Conservation (phyloP, 305 asterid genomes). For the Fraxinus albicans region DNA sequence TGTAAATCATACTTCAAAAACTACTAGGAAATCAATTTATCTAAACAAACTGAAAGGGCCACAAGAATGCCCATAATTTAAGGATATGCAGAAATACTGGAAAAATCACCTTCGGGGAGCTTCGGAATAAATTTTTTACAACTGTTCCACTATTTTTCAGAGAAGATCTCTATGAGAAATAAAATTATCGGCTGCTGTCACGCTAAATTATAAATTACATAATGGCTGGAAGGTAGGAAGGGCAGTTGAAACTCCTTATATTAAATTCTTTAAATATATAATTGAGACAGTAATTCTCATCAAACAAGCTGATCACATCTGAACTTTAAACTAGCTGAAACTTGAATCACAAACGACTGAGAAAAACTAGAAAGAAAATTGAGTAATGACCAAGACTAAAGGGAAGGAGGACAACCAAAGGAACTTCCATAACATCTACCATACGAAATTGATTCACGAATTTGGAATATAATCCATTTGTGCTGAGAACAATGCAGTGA, state of each 20-base stretch:
- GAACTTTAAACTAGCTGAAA: neutral
- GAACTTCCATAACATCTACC: neutral
- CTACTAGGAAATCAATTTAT: neutral
- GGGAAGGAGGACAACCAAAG: neutral
- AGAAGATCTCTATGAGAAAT: neutral
- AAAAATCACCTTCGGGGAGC: neutral
- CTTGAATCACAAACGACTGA: neutral
- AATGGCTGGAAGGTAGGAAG: neutral
- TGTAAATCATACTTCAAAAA: neutral
- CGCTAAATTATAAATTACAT: neutral
- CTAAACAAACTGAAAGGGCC: neutral
- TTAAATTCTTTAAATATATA: neutral
- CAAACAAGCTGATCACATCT: neutral
- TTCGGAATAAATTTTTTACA: neutral
- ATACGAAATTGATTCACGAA: neutral
- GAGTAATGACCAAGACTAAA: neutral
- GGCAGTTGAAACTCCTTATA: neutral
- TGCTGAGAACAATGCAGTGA: neutral
- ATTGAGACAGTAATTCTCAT: neutral
- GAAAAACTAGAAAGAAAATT: neutral
- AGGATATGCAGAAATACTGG: neutral
- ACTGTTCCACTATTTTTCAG: neutral
- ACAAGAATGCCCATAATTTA: neutral
- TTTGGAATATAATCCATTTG: neutral
- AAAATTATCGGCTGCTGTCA: neutral